Evolutionary conservation across 495 filamentous ascomycete species (phyloP).

Genomic region (Trichoderma reesei): DNA sequence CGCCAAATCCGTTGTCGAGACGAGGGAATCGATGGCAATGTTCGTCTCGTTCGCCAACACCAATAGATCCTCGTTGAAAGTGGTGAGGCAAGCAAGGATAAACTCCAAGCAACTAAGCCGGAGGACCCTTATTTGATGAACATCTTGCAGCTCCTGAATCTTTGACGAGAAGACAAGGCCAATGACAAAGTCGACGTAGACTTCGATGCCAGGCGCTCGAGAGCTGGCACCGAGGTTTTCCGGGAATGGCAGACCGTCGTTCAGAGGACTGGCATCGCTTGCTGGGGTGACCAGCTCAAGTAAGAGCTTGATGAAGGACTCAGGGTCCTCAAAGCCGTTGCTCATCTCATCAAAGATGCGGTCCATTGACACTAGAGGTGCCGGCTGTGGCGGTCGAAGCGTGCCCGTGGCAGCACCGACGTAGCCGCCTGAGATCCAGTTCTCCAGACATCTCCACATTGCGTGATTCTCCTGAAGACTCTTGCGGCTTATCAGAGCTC

Average conservation of each 20-base stretch:
- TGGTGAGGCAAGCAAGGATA: constrained; percentile 58
- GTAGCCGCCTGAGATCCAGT: constrained; percentile 54
- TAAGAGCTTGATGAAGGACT: constrained; percentile 69
- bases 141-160: constrained; percentile 48
- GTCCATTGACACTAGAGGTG: constrained; percentile 38
- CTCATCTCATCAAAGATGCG: constrained; percentile 48
- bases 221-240: constrained; percentile 72
- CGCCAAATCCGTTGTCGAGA: constrained; percentile 58
- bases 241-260: constrained; percentile 75
- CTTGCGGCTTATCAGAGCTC: constrained; percentile 58
- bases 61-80: constrained; percentile 88
- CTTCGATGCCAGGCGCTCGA: constrained; percentile 79
- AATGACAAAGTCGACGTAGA: constrained; percentile 82
- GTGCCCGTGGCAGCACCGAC: constrained; percentile 17
- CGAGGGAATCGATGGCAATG: constrained; percentile 59
- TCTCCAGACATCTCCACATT: constrained; percentile 63
- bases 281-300: constrained; percentile 56
- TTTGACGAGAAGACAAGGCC: constrained; percentile 60
- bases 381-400: constrained; percentile 26
- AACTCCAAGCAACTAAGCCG: constrained; percentile 73
- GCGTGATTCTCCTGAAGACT: constrained; percentile 44
- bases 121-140: constrained; percentile 55
- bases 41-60: constrained; percentile 67
- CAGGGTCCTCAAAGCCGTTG: constrained; percentile 67
- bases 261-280: constrained; percentile 45